Base-by-base conservation (phyloP, 352 stramenopile species). In the Phytopythium delawarense region DNA sequence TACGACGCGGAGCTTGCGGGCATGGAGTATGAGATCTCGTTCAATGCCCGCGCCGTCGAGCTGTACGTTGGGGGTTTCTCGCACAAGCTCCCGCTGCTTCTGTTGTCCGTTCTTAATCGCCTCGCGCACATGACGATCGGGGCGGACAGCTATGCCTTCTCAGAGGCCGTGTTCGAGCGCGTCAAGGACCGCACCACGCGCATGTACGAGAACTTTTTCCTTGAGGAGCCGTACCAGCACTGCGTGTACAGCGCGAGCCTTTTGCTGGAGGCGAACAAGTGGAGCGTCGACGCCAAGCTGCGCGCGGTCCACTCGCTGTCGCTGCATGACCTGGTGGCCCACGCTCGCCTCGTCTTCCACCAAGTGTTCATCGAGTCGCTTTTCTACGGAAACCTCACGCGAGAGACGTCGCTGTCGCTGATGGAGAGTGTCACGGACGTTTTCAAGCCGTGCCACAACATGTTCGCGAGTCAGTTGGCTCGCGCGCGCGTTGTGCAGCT, bases 171-270 rank as follows among this genome's bases (percentile, higher is more conserved):
- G 2, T 97, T 96, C 59, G 73, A 89, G 35, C 81, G 90, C 21
- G 74, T 98, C 8, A 88, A 94, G 39, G 86, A 96, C 59, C 88
- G 92, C 57, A 81, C 88, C 7, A 80, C 80, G 63, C 82, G 92
- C 42, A 75, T 87, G 67, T 96, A 94, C 62, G 79, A 95, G 51
- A 96, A 93, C 61, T 97, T 96, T 54, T 84, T 91, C 35, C 75
- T 92, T 20, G 78, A 96, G 49, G 88, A 97, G 57, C 89, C 91
- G 0, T 98, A 98, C 75, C 85, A 97, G 64, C 92, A 97, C 63
- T 90, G 87, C 0, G 76, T 97, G 50, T 89, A 97, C 68, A 74
- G 69, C 12, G 81, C 73, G 25, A 85, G 83, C 48, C 65, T 93
- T 53, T 67, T 95, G 45, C 64, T 97, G 16, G 89, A 97, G 59